Conservation (phyloP, 768 basidiomycete genomes). For the Panellus pusillus region DNA sequence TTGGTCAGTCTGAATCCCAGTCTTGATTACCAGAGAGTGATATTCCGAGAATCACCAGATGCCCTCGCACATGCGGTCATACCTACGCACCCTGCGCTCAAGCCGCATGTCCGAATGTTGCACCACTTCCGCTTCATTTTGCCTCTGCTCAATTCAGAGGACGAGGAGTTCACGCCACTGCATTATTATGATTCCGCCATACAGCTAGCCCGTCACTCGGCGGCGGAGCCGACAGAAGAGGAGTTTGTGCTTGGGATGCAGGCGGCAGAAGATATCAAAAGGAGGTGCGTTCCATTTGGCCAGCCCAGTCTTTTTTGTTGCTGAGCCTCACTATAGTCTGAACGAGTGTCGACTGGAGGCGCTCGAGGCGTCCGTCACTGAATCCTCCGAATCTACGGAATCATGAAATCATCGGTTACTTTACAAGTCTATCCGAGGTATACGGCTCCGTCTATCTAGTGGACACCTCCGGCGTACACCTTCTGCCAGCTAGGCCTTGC, state of each 20-base stretch:
- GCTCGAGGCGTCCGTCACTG: slow-evolving; percentile 54
- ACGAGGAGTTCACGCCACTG: slow-evolving; percentile 63
- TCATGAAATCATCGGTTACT: slow-evolving; percentile 13
- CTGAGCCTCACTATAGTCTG: slow-evolving; percentile 39
- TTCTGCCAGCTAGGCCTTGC: slow-evolving; percentile 46
- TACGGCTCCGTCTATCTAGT: slow-evolving; percentile 30
- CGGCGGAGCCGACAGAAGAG: slow-evolving; percentile 59
- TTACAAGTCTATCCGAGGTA: neutral
- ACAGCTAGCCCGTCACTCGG: slow-evolving; percentile 65
- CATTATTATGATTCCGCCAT: slow-evolving; percentile 79
- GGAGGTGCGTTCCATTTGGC: slow-evolving; percentile 44
- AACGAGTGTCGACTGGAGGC: slow-evolving; percentile 66
- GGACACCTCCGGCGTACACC: slow-evolving; percentile 44
- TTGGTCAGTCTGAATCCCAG: slow-evolving; percentile 49
- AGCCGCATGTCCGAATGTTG: slow-evolving; percentile 74
- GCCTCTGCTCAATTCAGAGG: slow-evolving; percentile 59
- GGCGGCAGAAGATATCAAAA: slow-evolving; percentile 61
- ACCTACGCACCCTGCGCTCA: slow-evolving; percentile 66
- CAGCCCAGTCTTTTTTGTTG: too few relatives aligned
- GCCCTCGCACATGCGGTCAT: slow-evolving; percentile 68
- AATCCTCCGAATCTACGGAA: slow-evolving; percentile 31
- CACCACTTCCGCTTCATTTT: slow-evolving; percentile 79
- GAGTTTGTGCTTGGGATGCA: slow-evolving; percentile 67
- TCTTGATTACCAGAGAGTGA: neutral
- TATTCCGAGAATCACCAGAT: slow-evolving; percentile 41